phyloP scores from a whole-genome alignment of 139 green algal genomes.

The Desmodesmus armatus region DNA sequence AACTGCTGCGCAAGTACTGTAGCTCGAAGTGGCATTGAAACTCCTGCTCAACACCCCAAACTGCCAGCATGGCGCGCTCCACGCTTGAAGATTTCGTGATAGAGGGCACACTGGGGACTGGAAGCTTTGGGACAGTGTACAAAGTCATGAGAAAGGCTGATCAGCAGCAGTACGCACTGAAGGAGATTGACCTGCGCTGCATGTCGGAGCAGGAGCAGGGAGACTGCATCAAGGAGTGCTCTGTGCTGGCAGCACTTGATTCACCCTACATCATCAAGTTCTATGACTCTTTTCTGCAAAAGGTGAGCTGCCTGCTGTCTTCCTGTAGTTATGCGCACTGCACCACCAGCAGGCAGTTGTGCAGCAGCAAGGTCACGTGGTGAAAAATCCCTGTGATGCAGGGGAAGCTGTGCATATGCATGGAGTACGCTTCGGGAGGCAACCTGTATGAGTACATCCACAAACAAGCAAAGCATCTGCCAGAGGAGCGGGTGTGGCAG shows the following conservation, averaged over 20 bases:
- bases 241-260: constrained; percentile 70
- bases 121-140: constrained; percentile 70
- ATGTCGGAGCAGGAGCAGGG: constrained; percentile 76
- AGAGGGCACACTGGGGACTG: constrained; percentile 63
- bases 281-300: constrained; percentile 80
- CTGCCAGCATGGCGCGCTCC: constrained; percentile 60
- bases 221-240: constrained; percentile 76
- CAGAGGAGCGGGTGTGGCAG: constrained; percentile 75
- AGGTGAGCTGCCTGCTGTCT: constrained; percentile 43
- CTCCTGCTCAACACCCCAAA: too few species aligned
- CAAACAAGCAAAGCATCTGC: constrained; percentile 56
- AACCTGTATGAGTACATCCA: constrained; percentile 73
- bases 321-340: too few species aligned
- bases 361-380: too few species aligned
- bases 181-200: constrained; percentile 72
- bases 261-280: constrained; percentile 82
- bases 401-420: constrained; percentile 80
- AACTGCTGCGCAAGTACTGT: too few species aligned
- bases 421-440: constrained; percentile 72
- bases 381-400: too few species aligned
- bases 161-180: constrained; percentile 68
- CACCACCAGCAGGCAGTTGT: too few species aligned
- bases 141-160: constrained; percentile 10
- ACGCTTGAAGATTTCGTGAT: constrained; percentile 62
- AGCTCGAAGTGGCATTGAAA: too few species aligned